phyloP scores from a whole-genome alignment of 2,329 filamentous ascomycete species.

The Westerdykella aurantiaca region DNA sequence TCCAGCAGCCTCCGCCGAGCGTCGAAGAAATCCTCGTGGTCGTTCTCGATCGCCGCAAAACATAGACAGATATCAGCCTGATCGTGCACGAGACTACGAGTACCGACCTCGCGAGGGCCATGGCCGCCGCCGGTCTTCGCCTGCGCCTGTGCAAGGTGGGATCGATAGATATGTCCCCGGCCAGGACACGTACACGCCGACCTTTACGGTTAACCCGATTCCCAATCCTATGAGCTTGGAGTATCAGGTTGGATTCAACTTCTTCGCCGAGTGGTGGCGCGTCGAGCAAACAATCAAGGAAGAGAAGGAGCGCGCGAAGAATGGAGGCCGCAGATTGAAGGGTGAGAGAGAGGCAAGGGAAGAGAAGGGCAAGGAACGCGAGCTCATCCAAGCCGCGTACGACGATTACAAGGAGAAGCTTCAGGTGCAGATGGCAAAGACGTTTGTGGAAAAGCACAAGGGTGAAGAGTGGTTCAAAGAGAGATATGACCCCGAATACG shows the following conservation, averaged over 20 bases:
- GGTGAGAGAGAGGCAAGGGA: conserved; percentile 62
- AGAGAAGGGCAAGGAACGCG: conserved; percentile 72
- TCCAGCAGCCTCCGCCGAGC: conserved; percentile 20
- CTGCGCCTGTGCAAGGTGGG: conserved; percentile 56
- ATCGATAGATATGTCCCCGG: conserved; percentile 84
- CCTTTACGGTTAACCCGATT: conserved; percentile 58
- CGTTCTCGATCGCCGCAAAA: conserved; percentile 67
- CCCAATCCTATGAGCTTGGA: conserved; percentile 66
- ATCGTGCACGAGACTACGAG: conserved; percentile 64
- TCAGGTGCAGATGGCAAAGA: conserved; percentile 70
- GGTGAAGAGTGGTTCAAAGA: conserved; percentile 98
- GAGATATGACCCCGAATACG: conserved; percentile 78
- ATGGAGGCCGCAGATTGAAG: conserved; percentile 61
- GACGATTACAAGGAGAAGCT: conserved; percentile 61
- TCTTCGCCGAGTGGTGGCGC: conserved; percentile 82
- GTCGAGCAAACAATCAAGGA: conserved; percentile 77
- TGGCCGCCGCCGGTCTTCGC: conserved; percentile 54
- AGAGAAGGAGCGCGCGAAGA: conserved; percentile 65
- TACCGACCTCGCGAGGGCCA: conserved; percentile 55
- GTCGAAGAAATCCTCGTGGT: conserved; percentile 35
- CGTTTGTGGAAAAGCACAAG: conserved; percentile 88
- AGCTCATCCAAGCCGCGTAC: conserved; percentile 66
- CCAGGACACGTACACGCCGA: conserved; percentile 53
- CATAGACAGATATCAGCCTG: conserved; percentile 73
- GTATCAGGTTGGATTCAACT: conserved; percentile 79